Evolutionary conservation across 305 asterid genomes (phyloP).

Genomic region (Solanum hybrid): DNA sequence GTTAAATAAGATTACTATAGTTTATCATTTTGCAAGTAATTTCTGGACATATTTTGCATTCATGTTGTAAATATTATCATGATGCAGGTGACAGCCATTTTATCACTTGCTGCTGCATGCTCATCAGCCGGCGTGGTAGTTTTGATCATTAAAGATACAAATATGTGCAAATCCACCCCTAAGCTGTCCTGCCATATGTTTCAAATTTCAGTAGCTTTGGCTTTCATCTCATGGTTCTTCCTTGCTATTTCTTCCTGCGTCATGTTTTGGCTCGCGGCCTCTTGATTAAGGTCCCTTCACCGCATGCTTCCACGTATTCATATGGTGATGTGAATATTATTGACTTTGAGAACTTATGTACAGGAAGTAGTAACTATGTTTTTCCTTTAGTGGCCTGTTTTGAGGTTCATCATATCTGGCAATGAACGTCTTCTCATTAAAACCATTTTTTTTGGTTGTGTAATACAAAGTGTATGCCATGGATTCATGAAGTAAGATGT

Average conservation of each 20-base stretch:
- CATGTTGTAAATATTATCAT: neutral
- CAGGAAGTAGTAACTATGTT: neutral
- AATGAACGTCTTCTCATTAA: neutral
- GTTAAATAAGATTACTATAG: neutral
- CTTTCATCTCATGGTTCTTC: slow-evolving; percentile 72
- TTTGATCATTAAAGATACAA: slow-evolving; percentile 53
- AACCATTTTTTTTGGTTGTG: neutral
- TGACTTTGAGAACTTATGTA: neutral
- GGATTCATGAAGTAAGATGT: neutral
- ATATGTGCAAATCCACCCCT: slow-evolving; percentile 31
- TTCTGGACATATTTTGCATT: neutral
- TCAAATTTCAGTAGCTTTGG: slow-evolving; percentile 69
- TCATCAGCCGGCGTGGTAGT: slow-evolving; percentile 82
- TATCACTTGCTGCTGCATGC: slow-evolving; percentile 82
- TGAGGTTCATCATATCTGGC: neutral
- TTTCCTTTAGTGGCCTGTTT: neutral
- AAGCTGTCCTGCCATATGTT: slow-evolving; percentile 52
- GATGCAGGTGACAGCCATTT: slow-evolving; percentile 70
- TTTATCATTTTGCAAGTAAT: neutral
- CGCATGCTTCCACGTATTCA: neutral
- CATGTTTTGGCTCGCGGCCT: slow-evolving; percentile 83
- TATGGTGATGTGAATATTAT: slow-evolving; percentile 14
- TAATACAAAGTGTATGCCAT: neutral
- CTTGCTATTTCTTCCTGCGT: slow-evolving; percentile 70
- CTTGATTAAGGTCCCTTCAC: slow-evolving; percentile 21